Evolutionary conservation across 2,329 filamentous ascomycete species (phyloP).

Genomic region (Clonostachys byssicola): DNA sequence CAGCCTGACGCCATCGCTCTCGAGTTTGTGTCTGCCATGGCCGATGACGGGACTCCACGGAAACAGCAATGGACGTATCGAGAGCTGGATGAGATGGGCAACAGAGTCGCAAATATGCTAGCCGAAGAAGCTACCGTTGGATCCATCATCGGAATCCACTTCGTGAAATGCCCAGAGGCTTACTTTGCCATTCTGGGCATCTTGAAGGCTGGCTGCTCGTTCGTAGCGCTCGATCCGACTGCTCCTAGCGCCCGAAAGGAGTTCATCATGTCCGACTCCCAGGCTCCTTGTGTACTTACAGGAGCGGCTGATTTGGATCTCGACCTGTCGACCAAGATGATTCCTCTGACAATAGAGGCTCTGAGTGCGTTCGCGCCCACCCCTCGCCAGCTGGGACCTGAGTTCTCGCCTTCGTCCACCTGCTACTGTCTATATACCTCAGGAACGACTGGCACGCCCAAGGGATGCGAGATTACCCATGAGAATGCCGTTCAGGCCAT

Average conservation of each 20-base stretch:
- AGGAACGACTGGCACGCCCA: conserved; percentile 81
- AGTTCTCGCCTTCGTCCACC: conserved; percentile 42
- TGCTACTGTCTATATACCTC: conserved; percentile 88
- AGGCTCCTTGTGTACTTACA: conserved; percentile 58
- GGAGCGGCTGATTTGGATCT: conserved; percentile 20
- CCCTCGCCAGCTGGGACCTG: conserved; percentile 1
- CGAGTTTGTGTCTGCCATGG: conserved; percentile 65
- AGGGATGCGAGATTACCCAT: conserved; percentile 85
- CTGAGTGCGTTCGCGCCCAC: conserved; percentile 16
- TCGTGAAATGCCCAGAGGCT: conserved; percentile 81
- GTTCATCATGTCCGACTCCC: conserved; percentile 75
- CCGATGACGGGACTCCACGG: conserved; percentile 7
- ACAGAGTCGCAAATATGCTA: conserved; percentile 67
- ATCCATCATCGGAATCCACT: conserved; percentile 69
- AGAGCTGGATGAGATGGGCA: conserved; percentile 68
- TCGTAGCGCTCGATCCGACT: conserved; percentile 73
- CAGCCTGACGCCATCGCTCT: conserved; percentile 63
- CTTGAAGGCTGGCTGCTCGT: conserved; percentile 76
- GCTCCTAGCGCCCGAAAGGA: conserved; percentile 69
- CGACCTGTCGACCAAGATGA: conserved; percentile 18
- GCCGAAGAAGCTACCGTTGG: conserved; percentile 44
- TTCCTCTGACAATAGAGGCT: conserved; percentile 21
- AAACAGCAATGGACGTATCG: conserved; percentile 64
- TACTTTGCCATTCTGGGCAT: conserved; percentile 80
- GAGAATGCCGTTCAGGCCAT: conserved; percentile 87